These are phyloP conservation scores for Pythium chondricola DNA, from an alignment of 352 stramenopile species.

Conservation along the genomic window DNA sequence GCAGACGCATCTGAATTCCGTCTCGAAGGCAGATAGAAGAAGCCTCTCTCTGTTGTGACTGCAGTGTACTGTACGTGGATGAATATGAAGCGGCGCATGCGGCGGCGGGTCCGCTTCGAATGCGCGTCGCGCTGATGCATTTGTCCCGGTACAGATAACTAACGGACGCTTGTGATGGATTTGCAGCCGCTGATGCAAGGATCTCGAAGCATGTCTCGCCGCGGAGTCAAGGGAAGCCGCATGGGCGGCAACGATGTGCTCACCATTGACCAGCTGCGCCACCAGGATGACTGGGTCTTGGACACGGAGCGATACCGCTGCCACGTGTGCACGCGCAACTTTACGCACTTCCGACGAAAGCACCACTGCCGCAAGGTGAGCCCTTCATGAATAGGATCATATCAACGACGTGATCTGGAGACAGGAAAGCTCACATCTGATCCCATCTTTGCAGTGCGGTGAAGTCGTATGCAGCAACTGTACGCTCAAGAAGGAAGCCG, in stretches of 20 bases:
- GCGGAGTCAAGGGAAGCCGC: slow-evolving; percentile 57
- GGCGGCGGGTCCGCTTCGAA: slow-evolving; percentile 1
- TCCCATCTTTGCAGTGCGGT: slow-evolving; percentile 44
- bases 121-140: background rate
- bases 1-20: background rate
- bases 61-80: too few species aligned
- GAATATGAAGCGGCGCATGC: too few species aligned
- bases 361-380: slow-evolving; percentile 84
- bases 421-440: too few species aligned
- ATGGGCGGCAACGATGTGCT: slow-evolving; percentile 83
- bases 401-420: too few species aligned
- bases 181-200: slow-evolving; percentile 6
- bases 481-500: slow-evolving; percentile 81
- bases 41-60: too few species aligned
- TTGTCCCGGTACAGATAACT: background rate
- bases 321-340: slow-evolving; percentile 87
- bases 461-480: slow-evolving; percentile 86
- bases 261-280: slow-evolving; percentile 82
- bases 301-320: slow-evolving; percentile 85
- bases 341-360: slow-evolving; percentile 84
- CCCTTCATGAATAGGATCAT: too few species aligned
- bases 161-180: slow-evolving; percentile 10
- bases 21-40: background rate
- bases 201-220: slow-evolving; percentile 52
- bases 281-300: slow-evolving; percentile 86